Evolutionary conservation across 2,329 filamentous ascomycete genomes (phyloP), one percentile per base, ranked within the genome.

Genomic region (Colletotrichum limetticola): DNA sequence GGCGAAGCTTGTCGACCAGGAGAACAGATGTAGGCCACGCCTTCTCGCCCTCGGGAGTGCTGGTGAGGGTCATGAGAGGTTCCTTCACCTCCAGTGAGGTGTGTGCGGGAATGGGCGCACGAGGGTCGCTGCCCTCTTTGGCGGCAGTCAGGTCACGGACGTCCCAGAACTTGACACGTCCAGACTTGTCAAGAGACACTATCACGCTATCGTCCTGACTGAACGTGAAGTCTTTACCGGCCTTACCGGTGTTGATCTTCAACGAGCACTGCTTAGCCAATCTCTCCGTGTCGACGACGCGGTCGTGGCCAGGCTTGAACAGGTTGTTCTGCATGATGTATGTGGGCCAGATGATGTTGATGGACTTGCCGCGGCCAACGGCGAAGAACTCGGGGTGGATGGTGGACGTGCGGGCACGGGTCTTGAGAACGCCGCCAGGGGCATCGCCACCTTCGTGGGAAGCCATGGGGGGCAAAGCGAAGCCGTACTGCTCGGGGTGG

Each of bases 161-260:
- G 82, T 99, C 97, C 97, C 97, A 99, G 87, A 99, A 98, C 83
- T 97, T 97, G 85, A 98, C 92, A 74, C 95, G 92, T 60, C 97
- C 97, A 72, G 95, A 96, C 86, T 99, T 99, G 83, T 99, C 97
- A 65, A 99, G 90, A 61, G 96, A 98, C 59, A 97, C 95, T 77
- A 99, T 95, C 53, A 96, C 92, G 1, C 93, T 94, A 82, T 99
- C 97, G 82, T 99, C 97, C 82, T 97, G 95, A 82, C 96, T 98
- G 84, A 99, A 99, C 59, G 92, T 93, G 81, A 99, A 99, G 82
- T 99, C 97, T 83, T 99, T 99, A 75, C 95, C 97, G 76, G 97
- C 96, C 86, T 99, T 99, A 77, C 96, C 97, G 74, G 95, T 98
- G 77, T 96, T 95, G 83, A 99, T 98, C 84, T 95, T 97, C 76